Evolutionary conservation across 176 grass and related monocot species (phyloP).

Genomic region (Phyllostachys edulis): DNA sequence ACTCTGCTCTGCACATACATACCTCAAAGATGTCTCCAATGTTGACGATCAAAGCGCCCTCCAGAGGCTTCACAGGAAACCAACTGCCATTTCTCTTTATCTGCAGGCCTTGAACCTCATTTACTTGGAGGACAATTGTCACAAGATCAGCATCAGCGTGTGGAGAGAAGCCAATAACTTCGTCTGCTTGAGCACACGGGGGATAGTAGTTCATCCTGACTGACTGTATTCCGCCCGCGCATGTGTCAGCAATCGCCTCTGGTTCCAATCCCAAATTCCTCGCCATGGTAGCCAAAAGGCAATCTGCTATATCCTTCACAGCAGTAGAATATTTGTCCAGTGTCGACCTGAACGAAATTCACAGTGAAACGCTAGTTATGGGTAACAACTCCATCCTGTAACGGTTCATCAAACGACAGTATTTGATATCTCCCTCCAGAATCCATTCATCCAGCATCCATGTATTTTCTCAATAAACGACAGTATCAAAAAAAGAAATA

Average conservation of each 20-base stretch:
- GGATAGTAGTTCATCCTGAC: conserved; percentile 83
- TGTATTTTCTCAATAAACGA: too few species aligned
- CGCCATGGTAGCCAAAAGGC: conserved; percentile 42
- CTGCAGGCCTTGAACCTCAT: conserved; percentile 61
- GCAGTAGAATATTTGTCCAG: conserved; percentile 46
- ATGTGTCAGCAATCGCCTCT: conserved; percentile 32
- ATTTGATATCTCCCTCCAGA: not conserved
- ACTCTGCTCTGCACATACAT: not conserved
- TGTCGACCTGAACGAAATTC: conserved; percentile 3
- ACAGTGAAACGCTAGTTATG: not conserved
- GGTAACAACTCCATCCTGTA: not conserved
- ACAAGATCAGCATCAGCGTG: conserved; percentile 56
- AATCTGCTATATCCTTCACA: conserved; percentile 35
- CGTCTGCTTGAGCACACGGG: conserved; percentile 35
- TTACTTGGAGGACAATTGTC: conserved; percentile 57
- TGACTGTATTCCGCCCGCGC: conserved; percentile 31
- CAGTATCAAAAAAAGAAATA: not conserved
- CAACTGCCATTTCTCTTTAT: conserved; percentile 43
- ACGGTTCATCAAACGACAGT: not conserved
- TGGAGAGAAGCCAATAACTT: conserved; percentile 65
- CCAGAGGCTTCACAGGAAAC: conserved; percentile 47
- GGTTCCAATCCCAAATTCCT: conserved; percentile 46
- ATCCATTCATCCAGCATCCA: not conserved
- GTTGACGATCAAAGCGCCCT: conserved; percentile 55
- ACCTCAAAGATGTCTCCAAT: conserved; percentile 61